phyloP scores from a whole-genome alignment of 805 yeast genomes.

The Tetrapisispora taiwanensis region DNA sequence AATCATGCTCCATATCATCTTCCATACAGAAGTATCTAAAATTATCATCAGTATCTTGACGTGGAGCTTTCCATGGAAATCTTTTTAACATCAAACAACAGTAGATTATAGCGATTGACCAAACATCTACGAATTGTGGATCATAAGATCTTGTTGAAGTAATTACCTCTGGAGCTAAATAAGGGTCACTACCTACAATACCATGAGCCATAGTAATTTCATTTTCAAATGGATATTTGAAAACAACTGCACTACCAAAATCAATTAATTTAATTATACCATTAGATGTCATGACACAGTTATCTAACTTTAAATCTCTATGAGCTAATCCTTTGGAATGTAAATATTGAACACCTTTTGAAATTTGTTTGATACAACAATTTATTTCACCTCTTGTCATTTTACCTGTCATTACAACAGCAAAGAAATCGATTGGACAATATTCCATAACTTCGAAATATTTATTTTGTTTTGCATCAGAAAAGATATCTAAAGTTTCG shows the following conservation, averaged over 20 bases:
- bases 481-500: conserved; percentile 59
- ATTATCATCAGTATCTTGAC: conserved; percentile 51
- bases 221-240: conserved; percentile 63
- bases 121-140: conserved; percentile 69
- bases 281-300: conserved; percentile 64
- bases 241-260: conserved; percentile 77
- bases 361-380: conserved; percentile 68
- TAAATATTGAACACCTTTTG: conserved; percentile 60
- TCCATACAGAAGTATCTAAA: conserved; percentile 52
- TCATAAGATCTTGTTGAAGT: conserved; percentile 45
- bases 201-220: conserved; percentile 56
- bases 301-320: conserved; percentile 72
- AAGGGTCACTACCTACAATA: conserved; percentile 79
- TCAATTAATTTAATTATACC: conserved; percentile 74
- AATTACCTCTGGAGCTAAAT: conserved; percentile 75
- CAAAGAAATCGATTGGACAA: conserved; percentile 75
- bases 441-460: conserved; percentile 80
- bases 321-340: conserved; percentile 76
- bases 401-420: conserved; percentile 77
- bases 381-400: conserved; percentile 76
- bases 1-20: conserved; percentile 73
- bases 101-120: conserved; percentile 78
- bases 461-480: conserved; percentile 50
- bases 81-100: conserved; percentile 81
- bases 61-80: conserved; percentile 84